Percentiles rank a stretch among this genome's conserved stretches.
phyloP scores from a whole-genome alignment of 257 asterid genomes.

The Ligustrum vulgare region DNA sequence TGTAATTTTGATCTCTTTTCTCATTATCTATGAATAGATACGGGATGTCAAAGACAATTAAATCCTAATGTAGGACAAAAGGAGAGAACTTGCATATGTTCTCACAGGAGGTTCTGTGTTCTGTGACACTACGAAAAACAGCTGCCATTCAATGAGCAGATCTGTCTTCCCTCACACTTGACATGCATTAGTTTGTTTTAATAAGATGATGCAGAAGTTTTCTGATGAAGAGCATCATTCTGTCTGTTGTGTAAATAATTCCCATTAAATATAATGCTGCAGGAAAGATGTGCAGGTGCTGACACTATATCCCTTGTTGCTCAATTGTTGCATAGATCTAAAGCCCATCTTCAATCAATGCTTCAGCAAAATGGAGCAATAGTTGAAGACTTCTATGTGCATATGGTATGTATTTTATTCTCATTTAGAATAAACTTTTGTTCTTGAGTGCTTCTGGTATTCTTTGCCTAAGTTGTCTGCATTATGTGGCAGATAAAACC shows the following conservation, averaged over 20 bases:
- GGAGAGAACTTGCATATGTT: not conserved
- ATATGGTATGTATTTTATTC: slow-evolving; percentile 58
- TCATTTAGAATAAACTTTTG: slow-evolving; percentile 13
- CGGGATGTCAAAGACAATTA: not conserved
- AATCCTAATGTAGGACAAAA: not conserved
- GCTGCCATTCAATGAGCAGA: not conserved
- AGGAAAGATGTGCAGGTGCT: slow-evolving; percentile 99
- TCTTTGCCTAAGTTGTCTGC: slow-evolving; percentile 5
- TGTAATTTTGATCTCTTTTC: not conserved
- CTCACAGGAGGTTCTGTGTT: not conserved
- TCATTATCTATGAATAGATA: not conserved
- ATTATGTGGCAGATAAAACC: slow-evolving; percentile 1
- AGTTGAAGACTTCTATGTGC: slow-evolving; percentile 83
- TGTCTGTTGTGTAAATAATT: slow-evolving; percentile 28
- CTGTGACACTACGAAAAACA: not conserved
- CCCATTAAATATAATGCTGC: slow-evolving; percentile 49
- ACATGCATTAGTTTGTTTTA: not conserved
- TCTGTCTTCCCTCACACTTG: not conserved
- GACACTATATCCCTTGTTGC: slow-evolving; percentile 89
- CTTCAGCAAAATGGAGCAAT: slow-evolving; percentile 76
- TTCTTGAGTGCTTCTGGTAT: slow-evolving; percentile 8
- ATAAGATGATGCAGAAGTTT: slow-evolving; percentile 12
- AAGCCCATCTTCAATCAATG: slow-evolving; percentile 82
- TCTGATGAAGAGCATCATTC: slow-evolving; percentile 16
- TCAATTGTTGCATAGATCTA: slow-evolving; percentile 89